phyloP scores from a whole-genome alignment of 2,329 filamentous ascomycete genomes.

The Sporothrix globosa region DNA sequence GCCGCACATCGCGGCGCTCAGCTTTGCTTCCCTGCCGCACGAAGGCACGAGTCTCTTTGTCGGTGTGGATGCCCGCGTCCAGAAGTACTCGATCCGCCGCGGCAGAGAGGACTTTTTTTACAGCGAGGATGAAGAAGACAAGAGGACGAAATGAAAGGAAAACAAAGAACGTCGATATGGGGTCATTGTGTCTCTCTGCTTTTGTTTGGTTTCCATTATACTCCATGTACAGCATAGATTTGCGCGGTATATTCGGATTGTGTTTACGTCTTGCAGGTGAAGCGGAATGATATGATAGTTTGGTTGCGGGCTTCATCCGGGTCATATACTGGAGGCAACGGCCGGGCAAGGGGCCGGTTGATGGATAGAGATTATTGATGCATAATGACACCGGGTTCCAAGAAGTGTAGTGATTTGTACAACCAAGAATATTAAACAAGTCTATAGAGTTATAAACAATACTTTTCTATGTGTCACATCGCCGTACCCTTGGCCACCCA shows the following conservation, averaged over 20 bases:
- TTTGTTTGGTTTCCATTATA: background rate
- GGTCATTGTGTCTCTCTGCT: background rate
- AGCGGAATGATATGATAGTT: too few relatives aligned
- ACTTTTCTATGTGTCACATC: slow-evolving; percentile 15
- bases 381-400: background rate
- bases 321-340: background rate
- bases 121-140: slow-evolving; percentile 26
- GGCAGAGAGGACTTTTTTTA: slow-evolving; percentile 24
- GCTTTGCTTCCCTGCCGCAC: slow-evolving; percentile 51
- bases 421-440: background rate
- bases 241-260: background rate
- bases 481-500: background rate
- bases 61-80: slow-evolving; percentile 45
- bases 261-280: too few relatives aligned
- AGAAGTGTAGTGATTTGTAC: background rate
- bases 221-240: background rate
- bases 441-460: slow-evolving; percentile 16
- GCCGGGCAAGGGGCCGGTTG: background rate
- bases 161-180: background rate
- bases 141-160: background rate
- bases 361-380: background rate
- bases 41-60: slow-evolving; percentile 56
- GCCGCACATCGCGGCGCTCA: slow-evolving; percentile 45
- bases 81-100: slow-evolving; percentile 55
- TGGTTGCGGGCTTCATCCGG: too few relatives aligned